These are phyloP conservation scores for Oryza punctata DNA, from an alignment of 176 grass and related monocot species.

Conservation along the genomic window DNA sequence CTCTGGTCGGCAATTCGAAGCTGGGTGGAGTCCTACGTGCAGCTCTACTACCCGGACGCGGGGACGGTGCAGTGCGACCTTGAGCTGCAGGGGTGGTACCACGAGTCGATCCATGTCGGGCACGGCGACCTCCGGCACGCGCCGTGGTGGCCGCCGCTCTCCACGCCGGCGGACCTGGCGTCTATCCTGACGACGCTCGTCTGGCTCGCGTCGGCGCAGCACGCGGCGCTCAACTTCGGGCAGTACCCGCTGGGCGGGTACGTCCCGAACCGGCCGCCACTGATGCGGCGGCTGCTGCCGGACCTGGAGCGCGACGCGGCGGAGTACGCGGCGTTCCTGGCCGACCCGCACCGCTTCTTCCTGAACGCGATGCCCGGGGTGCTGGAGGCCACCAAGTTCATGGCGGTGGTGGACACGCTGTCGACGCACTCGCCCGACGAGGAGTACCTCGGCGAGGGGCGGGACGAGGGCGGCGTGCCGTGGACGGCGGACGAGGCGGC, in stretches of 20 bases:
- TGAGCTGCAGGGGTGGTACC: conserved; percentile 93
- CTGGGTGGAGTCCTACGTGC: conserved; percentile 87
- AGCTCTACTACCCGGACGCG: conserved; percentile 82
- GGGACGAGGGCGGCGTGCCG: conserved; percentile 46
- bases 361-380: conserved; percentile 84
- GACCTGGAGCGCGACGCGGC: conserved; percentile 73
- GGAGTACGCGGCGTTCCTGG: conserved; percentile 71
- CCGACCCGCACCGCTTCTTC: conserved; percentile 93
- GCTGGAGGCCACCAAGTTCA: conserved; percentile 96
- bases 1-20: conserved; percentile 80
- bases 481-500: conserved; percentile 88
- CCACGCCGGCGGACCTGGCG: conserved; percentile 68
- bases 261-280: conserved; percentile 88
- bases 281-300: conserved; percentile 88
- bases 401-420: conserved; percentile 97
- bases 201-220: conserved; percentile 96
- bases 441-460: conserved; percentile 88
- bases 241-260: conserved; percentile 96
- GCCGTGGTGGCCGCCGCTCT: conserved; percentile 79
- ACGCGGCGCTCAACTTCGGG: conserved; percentile 96
- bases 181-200: conserved; percentile 76
- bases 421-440: conserved; percentile 98
- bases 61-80: conserved; percentile 58
- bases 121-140: conserved; percentile 69
- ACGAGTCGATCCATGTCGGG: conserved; percentile 75